Percentiles rank a stretch among this genome's conserved stretches.
These are phyloP conservation scores for Ascocoryne sarcoides DNA, from an alignment of 2,329 filamentous ascomycete genomes.

Conservation along the genomic window DNA sequence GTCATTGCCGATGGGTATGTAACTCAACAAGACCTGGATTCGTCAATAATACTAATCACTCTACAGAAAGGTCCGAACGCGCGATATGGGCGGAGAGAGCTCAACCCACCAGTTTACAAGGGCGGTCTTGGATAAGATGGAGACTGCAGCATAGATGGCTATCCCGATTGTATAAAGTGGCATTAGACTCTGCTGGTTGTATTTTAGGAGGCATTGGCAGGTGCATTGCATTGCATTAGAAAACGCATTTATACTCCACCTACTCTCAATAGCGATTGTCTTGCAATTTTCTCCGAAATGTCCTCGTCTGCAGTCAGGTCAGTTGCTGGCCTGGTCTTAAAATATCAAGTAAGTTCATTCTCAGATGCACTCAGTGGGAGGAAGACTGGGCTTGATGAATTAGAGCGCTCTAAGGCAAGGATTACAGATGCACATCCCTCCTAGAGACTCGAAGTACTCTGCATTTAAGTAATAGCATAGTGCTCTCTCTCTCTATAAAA, in stretches of 20 bases:
- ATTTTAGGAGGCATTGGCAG: conserved; percentile 24
- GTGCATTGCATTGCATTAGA: conserved; percentile 8
- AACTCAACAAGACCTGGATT: background rate
- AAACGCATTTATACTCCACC: conserved; percentile 5
- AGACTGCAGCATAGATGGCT: conserved; percentile 36
- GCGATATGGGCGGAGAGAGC: conserved; percentile 88
- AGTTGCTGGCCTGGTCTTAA: no score
- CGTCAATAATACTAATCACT: conserved; percentile 26
- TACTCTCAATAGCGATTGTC: background rate
- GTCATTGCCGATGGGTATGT: conserved; percentile 83
- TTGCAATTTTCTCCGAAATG: background rate
- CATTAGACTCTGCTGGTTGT: conserved; percentile 16
- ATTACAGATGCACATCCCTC: no score
- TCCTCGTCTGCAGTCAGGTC: no score
- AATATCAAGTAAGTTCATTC: no score
- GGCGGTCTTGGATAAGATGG: conserved; percentile 93
- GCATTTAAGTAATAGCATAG: no score
- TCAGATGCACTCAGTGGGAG: no score
- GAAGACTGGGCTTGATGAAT: no score
- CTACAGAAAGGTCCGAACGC: conserved; percentile 71
- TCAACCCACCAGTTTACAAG: conserved; percentile 93
- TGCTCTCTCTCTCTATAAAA: no score
- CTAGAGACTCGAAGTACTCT: no score
- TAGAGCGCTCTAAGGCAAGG: no score
- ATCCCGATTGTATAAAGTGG: conserved; percentile 21